Conservation (phyloP, 495 filamentous ascomycete species). For the Hypoxylon fuscum region DNA sequence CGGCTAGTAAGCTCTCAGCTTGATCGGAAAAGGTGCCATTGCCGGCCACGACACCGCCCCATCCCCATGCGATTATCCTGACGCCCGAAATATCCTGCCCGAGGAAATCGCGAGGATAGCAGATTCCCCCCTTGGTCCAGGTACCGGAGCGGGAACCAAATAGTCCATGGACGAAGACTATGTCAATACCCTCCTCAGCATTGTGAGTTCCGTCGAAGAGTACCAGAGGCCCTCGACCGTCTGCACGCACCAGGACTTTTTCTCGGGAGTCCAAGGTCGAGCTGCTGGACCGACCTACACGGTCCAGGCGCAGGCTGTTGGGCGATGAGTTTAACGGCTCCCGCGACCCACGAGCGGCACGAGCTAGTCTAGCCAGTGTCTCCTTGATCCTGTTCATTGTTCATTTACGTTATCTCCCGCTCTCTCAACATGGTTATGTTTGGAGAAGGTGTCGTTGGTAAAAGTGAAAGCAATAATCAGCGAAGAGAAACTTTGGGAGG, state of each 20-base stretch:
- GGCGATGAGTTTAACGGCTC: constrained; percentile 24
- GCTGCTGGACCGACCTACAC: constrained; percentile 43
- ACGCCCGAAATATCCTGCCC: constrained; percentile 37
- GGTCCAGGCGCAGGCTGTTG: constrained; percentile 40
- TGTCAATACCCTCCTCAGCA: constrained; percentile 41
- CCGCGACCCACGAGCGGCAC: constrained; percentile 36
- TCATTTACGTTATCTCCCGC: constrained; percentile 29
- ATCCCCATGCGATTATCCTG: constrained; percentile 47
- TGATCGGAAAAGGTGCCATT: constrained; percentile 41
- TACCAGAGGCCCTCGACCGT: constrained; percentile 41
- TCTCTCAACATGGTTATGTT: constrained; percentile 24
- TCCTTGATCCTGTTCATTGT: constrained; percentile 48
- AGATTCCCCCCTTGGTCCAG: constrained; percentile 45
- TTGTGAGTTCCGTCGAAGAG: constrained; percentile 36
- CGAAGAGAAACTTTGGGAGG: constrained; percentile 2
- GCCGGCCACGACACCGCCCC: constrained; percentile 26
- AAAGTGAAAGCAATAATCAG: not conserved
- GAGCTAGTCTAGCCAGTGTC: constrained; percentile 45
- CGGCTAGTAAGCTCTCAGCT: constrained; percentile 39
- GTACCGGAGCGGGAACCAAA: constrained; percentile 39
- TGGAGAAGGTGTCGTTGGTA: not conserved
- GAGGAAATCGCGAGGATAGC: constrained; percentile 47
- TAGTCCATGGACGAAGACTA: constrained; percentile 49
- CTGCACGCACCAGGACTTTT: constrained; percentile 36
- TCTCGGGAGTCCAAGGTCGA: constrained; percentile 44